Evolutionary conservation across 331 rosid genomes (phyloP), one percentile per base, ranked within the genome.

Genomic region (Dryas integrifolia): DNA sequence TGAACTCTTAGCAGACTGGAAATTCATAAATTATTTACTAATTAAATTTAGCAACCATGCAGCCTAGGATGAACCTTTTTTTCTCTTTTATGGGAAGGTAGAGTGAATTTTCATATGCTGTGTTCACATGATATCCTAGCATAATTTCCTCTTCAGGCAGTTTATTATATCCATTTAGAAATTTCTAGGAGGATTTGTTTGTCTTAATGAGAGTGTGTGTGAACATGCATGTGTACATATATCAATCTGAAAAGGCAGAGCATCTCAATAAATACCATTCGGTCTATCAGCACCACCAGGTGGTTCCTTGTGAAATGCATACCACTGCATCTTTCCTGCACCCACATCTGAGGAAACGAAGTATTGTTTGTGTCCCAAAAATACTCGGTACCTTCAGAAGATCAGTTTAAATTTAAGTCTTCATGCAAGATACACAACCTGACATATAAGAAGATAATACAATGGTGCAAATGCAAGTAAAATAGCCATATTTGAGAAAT

Each of bases 251-350:
- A 80, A 63, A 57, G 60, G 72, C 52, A 46, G 44, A 74, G 66
- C 39, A 72, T 65, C 61, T 65, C 8, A 65, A 65, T 47, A 64
- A 64, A 38, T 89, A 94, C 98, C 92, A 15, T 38, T 71, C 44
- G 93, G 81, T 56, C 53, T 3, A 85, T 95, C 99, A 61, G 61
- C 69, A 79, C 98, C 98, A 72, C 98, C 97, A 21, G 98, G 74
- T 71, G 85, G 62, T 76, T 95, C 99, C 70, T 95, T 70, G 77
- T 95, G 81, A 76, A 95, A 95, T 52, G 96, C 99, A 81, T 95
- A 95, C 99, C 99, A 95, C 80, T 92, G 99, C 98, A 90, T 92
- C 93, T 95, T 95, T 79, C 99, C 99, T 10, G 79, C 88, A 5
- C 99, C 99, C 10, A 95, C 98, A 65, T 95, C 99, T 30, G 99